Evolutionary conservation across 495 filamentous ascomycete genomes (phyloP).

Genomic region (Alectoria sarmentosa): DNA sequence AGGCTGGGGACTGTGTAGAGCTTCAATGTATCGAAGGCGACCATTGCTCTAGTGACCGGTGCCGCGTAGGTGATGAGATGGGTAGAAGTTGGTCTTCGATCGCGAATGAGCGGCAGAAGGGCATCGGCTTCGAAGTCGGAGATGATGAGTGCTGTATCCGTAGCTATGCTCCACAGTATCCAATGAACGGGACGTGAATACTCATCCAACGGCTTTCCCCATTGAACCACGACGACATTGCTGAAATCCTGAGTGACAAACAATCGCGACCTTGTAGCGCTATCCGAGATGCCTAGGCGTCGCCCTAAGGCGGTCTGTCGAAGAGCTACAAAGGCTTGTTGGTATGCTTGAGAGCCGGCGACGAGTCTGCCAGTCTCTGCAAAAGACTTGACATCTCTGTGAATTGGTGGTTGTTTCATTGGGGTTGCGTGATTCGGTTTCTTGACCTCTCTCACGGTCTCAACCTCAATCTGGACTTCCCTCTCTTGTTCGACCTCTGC

Average conservation of each 20-base stretch:
- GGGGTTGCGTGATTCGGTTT: slow-evolving; percentile 27
- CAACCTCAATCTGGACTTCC: slow-evolving; percentile 37
- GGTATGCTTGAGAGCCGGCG: slow-evolving; percentile 25
- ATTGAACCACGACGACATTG: slow-evolving; percentile 6
- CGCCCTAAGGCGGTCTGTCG: slow-evolving; percentile 30
- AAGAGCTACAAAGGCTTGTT: slow-evolving; percentile 33
- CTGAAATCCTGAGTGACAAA: slow-evolving; percentile 27
- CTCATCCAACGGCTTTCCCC: slow-evolving; percentile 10
- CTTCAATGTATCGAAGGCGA: slow-evolving; percentile 42
- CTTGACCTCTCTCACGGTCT: slow-evolving; percentile 36
- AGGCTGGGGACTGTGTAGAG: slow-evolving; percentile 45
- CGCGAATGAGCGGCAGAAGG: slow-evolving; percentile 37
- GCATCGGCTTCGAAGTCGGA: slow-evolving; percentile 50
- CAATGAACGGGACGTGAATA: slow-evolving; percentile 40
- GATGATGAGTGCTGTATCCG: slow-evolving; percentile 40
- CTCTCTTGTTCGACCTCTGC: slow-evolving; percentile 43
- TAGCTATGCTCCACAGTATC: slow-evolving; percentile 37
- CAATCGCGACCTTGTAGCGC: slow-evolving; percentile 25
- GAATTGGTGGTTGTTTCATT: slow-evolving; percentile 31
- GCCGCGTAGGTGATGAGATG: slow-evolving; percentile 47
- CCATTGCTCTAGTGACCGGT: slow-evolving; percentile 47
- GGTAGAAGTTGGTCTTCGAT: not conserved
- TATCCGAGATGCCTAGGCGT: slow-evolving; percentile 30
- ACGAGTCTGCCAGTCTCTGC: slow-evolving; percentile 33
- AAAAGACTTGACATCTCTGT: slow-evolving; percentile 35